Conservation (phyloP, 2,329 filamentous ascomycete species). For the Monilinia aucupariae region DNA sequence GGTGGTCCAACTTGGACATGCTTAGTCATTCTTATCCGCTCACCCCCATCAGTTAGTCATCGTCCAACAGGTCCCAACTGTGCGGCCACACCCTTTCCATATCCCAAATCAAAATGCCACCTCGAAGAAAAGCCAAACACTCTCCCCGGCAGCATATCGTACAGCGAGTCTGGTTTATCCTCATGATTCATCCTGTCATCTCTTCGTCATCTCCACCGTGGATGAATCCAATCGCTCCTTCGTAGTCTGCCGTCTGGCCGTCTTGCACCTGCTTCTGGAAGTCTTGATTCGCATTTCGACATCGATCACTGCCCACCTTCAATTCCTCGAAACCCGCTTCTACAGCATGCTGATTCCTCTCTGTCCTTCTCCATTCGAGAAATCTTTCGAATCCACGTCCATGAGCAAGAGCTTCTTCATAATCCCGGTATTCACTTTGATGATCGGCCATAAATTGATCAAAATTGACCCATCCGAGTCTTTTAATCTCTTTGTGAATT, state of each 20-base stretch:
- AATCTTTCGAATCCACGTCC: too few species aligned
- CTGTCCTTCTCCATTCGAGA: not conserved
- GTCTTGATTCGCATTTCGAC: not conserved
- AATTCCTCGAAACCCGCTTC: not conserved
- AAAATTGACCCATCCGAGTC: not conserved
- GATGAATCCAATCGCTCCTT: not conserved
- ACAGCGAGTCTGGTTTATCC: not conserved
- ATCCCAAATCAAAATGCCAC: not conserved
- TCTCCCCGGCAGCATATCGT: not conserved
- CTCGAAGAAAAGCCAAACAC: not conserved
- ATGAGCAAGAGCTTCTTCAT: not conserved
- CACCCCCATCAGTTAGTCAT: not conserved
- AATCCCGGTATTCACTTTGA: not conserved
- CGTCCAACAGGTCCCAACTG: not conserved
- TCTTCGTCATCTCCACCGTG: not conserved
- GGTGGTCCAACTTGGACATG: not conserved
- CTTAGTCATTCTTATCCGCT: not conserved
- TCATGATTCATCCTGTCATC: not conserved
- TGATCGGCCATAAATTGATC: not conserved
- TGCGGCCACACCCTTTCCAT: not conserved
- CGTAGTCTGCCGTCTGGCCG: too few species aligned
- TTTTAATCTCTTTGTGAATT: not conserved
- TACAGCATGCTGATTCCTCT: not conserved
- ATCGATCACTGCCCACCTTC: not conserved
- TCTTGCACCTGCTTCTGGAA: not conserved